phyloP scores from a whole-genome alignment of 192 early-diverging fungal genomes.

The Backusella macrospora region DNA sequence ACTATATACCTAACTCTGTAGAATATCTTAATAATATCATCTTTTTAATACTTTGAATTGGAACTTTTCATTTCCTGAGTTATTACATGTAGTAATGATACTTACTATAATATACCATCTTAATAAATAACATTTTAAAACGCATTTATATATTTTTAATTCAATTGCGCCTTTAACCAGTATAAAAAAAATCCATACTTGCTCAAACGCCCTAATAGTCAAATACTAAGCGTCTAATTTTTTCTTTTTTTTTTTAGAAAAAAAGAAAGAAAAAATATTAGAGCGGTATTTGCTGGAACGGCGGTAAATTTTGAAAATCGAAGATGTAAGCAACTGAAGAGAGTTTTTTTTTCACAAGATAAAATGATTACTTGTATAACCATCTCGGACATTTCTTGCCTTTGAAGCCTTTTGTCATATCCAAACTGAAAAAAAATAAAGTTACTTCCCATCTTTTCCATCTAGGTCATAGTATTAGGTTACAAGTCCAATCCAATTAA shows the following conservation, averaged over 20 bases:
- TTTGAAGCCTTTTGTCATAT: neutral
- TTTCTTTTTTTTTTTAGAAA: neutral
- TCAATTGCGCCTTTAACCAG: neutral
- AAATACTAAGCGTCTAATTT: neutral
- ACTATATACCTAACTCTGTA: neutral
- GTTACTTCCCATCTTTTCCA: constrained; percentile 13
- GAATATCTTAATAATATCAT: no score
- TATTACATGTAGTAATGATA: neutral
- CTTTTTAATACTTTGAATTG: neutral
- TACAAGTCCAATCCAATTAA: neutral
- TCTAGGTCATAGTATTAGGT: neutral
- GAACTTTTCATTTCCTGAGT: neutral
- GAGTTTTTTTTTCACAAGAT: no score
- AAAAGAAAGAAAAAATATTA: neutral
- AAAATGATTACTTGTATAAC: constrained; percentile 2
- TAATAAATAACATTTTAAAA: neutral
- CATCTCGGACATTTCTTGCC: neutral
- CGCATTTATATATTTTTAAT: neutral
- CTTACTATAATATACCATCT: neutral
- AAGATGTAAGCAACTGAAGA: neutral
- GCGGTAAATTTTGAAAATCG: neutral
- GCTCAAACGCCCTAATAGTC: neutral
- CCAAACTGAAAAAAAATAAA: constrained; percentile 1
- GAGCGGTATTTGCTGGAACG: neutral
- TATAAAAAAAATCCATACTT: neutral